These are phyloP conservation scores for Tricholoma bakamatsutake DNA, from an alignment of 768 basidiomycete species.

Conservation along the genomic window DNA sequence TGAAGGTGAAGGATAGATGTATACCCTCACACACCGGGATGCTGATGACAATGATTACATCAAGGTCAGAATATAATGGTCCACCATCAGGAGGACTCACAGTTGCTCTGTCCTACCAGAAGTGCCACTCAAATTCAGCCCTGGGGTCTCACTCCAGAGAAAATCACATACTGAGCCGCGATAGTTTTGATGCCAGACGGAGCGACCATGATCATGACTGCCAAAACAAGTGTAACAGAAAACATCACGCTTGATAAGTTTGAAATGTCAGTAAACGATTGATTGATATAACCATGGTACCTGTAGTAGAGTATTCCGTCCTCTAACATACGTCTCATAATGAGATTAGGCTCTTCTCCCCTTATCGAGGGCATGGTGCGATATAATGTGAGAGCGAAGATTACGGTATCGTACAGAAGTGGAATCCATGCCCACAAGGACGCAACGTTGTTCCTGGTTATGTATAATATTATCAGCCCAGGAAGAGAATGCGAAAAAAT, in stretches of 20 bases:
- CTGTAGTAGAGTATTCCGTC: slow-evolving; percentile 18
- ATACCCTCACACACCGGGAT: not conserved
- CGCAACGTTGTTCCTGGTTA: slow-evolving; percentile 28
- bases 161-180: slow-evolving; percentile 22
- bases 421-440: slow-evolving; percentile 48
- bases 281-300: not conserved
- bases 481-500: not conserved
- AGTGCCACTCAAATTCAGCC: slow-evolving; percentile 2
- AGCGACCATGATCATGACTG: slow-evolving; percentile 23
- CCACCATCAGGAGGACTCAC: not conserved
- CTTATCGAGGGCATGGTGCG: slow-evolving; percentile 17
- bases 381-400: slow-evolving; percentile 22
- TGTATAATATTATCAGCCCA: slow-evolving; percentile 10
- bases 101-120: not conserved
- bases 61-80: not conserved
- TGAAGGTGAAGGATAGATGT: not conserved
- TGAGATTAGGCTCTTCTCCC: slow-evolving; percentile 12
- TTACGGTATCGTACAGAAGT: slow-evolving; percentile 22
- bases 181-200: slow-evolving; percentile 23
- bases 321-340: slow-evolving; percentile 19
- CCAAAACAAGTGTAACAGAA: slow-evolving; percentile 20
- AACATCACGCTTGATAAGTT: slow-evolving; percentile 15
- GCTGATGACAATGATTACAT: not conserved
- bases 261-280: not conserved
- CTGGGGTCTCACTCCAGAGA: not conserved